phyloP scores from a whole-genome alignment of 2,329 filamentous ascomycete species.

The Trichoderma hamatum region DNA sequence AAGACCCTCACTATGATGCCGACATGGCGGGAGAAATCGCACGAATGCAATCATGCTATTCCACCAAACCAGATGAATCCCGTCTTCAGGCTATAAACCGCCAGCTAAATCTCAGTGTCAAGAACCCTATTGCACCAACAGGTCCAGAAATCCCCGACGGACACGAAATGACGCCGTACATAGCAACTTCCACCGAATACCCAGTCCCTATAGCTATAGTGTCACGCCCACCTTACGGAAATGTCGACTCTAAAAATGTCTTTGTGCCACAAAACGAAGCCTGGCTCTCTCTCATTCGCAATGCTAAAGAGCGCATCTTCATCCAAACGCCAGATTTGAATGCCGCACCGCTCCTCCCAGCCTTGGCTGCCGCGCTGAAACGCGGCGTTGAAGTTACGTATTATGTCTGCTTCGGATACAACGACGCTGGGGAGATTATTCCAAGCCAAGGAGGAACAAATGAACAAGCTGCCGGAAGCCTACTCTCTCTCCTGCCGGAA shows the following conservation, averaged over 20 bases:
- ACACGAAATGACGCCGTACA: conserved; percentile 68
- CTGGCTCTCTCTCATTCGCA: conserved; percentile 69
- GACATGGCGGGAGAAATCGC: conserved; percentile 63
- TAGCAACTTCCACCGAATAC: conserved; percentile 48
- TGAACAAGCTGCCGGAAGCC: conserved; percentile 65
- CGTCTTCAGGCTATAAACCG: conserved; percentile 62
- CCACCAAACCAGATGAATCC: conserved; percentile 54
- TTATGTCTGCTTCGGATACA: conserved; percentile 78
- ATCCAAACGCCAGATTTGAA: conserved; percentile 81
- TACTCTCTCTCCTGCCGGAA: conserved; percentile 58
- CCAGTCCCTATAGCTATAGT: conserved; percentile 73
- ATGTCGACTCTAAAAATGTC: conserved; percentile 61
- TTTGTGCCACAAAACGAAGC: conserved; percentile 75
- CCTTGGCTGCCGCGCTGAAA: conserved; percentile 65
- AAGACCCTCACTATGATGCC: conserved; percentile 65
- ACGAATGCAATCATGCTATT: conserved; percentile 62
- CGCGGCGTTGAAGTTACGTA: conserved; percentile 69
- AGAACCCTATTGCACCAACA: conserved; percentile 52
- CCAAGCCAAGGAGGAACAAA: conserved; percentile 77
- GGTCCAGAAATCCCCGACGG: conserved; percentile 57
- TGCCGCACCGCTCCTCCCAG: conserved; percentile 66
- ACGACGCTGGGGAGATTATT: conserved; percentile 75
- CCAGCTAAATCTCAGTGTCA: conserved; percentile 66
- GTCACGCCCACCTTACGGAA: conserved; percentile 68
- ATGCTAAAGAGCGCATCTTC: conserved; percentile 67